phyloP scores from a whole-genome alignment of 2,329 filamentous ascomycete genomes.

The Fusarium tupiense region DNA sequence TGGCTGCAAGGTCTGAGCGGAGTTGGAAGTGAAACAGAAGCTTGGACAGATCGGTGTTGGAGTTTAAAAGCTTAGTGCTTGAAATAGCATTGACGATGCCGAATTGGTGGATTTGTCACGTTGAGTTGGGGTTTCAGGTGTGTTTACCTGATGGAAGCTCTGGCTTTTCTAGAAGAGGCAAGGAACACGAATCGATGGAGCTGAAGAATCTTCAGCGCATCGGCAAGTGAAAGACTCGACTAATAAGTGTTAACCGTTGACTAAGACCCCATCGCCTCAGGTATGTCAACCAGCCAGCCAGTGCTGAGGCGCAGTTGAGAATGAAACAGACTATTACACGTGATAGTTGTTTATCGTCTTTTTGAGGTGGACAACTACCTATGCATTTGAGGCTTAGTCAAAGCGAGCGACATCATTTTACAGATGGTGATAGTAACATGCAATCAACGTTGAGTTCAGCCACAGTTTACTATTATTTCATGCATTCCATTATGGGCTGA shows the following conservation, averaged over 20 bases:
- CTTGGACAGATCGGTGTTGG: neutral
- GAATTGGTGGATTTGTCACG: neutral
- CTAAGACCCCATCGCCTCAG: neutral
- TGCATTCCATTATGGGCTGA: neutral
- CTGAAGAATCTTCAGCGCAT: neutral
- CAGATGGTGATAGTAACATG: neutral
- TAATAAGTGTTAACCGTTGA: neutral
- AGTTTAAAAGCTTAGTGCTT: neutral
- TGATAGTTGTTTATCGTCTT: neutral
- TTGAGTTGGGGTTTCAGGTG: neutral
- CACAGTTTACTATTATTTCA: neutral
- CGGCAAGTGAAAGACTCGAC: neutral
- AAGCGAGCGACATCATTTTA: neutral
- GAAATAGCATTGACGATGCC: neutral
- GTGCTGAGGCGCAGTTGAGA: neutral
- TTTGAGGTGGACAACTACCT: neutral
- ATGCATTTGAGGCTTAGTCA: neutral
- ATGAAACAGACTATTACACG: neutral
- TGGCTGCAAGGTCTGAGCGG: neutral
- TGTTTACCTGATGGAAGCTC: neutral
- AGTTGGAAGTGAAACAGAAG: constrained; percentile 14
- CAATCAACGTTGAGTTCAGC: neutral
- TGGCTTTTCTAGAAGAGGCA: neutral
- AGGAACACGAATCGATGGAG: neutral
- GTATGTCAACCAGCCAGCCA: neutral